These are phyloP conservation scores for Phytophthora uliginosa DNA, from an alignment of 352 stramenopile genomes.

Conservation along the genomic window DNA sequence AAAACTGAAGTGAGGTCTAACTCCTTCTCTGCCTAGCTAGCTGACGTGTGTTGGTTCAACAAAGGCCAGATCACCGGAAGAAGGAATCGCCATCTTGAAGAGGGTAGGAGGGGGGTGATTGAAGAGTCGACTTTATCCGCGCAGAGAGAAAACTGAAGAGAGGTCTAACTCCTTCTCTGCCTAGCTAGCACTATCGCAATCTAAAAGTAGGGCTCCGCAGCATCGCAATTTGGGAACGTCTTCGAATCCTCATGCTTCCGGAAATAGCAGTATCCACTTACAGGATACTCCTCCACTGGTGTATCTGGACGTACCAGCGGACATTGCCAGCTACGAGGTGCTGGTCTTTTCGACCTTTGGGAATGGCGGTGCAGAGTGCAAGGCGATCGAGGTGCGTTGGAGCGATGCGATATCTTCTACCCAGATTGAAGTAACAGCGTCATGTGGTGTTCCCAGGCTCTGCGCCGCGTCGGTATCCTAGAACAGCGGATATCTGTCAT, in stretches of 20 bases:
- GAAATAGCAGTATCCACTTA: not conserved
- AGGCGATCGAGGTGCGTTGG: not conserved
- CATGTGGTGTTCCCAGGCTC: not conserved
- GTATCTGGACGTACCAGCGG: not conserved
- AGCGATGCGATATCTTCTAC: too few species aligned
- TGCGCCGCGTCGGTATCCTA: not conserved
- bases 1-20: not conserved
- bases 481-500: not conserved
- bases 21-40: not conserved
- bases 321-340: slow-evolving; percentile 1
- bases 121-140: not conserved
- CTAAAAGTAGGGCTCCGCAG: not conserved
- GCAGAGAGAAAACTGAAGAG: not conserved
- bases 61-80: not conserved
- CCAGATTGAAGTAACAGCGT: not conserved
- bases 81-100: not conserved
- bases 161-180: not conserved
- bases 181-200: not conserved
- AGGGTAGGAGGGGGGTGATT: not conserved
- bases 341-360: not conserved
- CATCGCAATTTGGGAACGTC: not conserved
- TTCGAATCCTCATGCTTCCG: not conserved
- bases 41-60: not conserved
- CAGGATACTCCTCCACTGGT: not conserved
- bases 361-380: not conserved